phyloP scores from a whole-genome alignment of 257 asterid genomes.

The Gynochthodes officinalis region DNA sequence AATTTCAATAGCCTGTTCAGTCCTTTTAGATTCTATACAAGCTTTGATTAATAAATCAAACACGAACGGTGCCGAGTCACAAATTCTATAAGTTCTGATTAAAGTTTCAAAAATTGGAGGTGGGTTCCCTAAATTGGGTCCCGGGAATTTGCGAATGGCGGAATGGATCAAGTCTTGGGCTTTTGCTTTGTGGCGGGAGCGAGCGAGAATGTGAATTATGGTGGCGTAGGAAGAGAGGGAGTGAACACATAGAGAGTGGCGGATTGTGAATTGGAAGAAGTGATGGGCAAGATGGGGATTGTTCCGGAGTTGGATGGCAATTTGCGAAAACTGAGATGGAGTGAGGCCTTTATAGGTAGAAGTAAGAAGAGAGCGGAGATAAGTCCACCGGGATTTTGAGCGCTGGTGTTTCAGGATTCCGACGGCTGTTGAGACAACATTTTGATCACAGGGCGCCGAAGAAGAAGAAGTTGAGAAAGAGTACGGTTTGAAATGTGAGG shows the following conservation, averaged over 20 bases:
- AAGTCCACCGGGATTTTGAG: slow-evolving; percentile 84
- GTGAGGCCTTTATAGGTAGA: slow-evolving; percentile 39
- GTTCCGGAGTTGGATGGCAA: slow-evolving; percentile 63
- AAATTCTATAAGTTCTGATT: slow-evolving; percentile 54
- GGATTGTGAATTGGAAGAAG: slow-evolving; percentile 69
- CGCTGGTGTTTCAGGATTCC: slow-evolving; percentile 87
- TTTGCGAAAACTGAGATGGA: slow-evolving; percentile 59
- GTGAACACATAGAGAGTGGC: slow-evolving; percentile 62
- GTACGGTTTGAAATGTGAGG: background rate
- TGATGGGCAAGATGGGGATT: slow-evolving; percentile 57
- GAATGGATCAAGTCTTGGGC: slow-evolving; percentile 53
- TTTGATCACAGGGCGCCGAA: slow-evolving; percentile 29
- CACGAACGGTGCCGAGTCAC: slow-evolving; percentile 92
- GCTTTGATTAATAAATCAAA: slow-evolving; percentile 69
- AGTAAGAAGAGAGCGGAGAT: slow-evolving; percentile 66
- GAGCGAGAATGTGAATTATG: slow-evolving; percentile 64
- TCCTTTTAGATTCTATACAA: slow-evolving; percentile 65
- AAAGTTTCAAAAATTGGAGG: slow-evolving; percentile 51
- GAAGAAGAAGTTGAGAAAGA: slow-evolving; percentile 29
- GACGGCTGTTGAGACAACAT: slow-evolving; percentile 55
- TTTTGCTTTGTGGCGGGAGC: slow-evolving; percentile 53
- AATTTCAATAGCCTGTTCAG: slow-evolving; percentile 49
- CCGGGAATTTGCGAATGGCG: slow-evolving; percentile 60
- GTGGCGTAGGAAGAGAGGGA: slow-evolving; percentile 65
- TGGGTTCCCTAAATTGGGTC: slow-evolving; percentile 19